phyloP scores from a whole-genome alignment of 352 stramenopile species.

The Phytophthora uliginosa region DNA sequence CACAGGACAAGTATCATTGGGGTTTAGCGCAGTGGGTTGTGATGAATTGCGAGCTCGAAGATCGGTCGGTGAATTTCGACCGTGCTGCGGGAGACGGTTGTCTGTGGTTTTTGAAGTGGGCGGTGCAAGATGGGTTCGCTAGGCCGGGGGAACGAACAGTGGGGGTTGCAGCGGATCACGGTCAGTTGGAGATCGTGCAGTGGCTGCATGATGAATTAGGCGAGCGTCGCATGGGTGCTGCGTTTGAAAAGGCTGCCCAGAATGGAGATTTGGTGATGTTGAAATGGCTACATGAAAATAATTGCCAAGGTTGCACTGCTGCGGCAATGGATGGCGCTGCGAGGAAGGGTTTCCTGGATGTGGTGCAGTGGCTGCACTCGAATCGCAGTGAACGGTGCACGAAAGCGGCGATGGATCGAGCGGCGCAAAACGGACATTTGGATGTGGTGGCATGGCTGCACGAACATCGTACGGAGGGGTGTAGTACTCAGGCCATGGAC shows the following conservation, averaged over 20 bases:
- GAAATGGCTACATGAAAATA: conserved; percentile 30
- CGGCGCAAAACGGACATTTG: conserved; percentile 29
- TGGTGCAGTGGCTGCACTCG: conserved; percentile 25
- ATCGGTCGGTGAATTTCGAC: conserved; percentile 23
- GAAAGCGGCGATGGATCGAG: conserved; percentile 29
- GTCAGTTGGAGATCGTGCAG: conserved; percentile 17
- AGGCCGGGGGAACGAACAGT: conserved; percentile 15
- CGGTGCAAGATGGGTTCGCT: conserved; percentile 1
- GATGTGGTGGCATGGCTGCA: conserved; percentile 29
- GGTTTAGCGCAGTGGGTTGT: conserved; percentile 12
- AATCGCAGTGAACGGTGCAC: conserved; percentile 29
- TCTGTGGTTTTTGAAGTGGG: conserved; percentile 27
- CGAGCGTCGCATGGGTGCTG: conserved; percentile 6
- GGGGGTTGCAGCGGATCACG: conserved; percentile 23
- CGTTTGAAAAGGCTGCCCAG: conserved; percentile 21
- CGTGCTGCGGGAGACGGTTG: conserved; percentile 17
- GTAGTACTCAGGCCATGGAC: conserved; percentile 27
- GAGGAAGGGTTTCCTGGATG: conserved; percentile 26
- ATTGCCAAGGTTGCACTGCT: conserved; percentile 22
- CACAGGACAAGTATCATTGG: conserved; percentile 22
- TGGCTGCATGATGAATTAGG: conserved; percentile 21
- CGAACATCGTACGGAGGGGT: conserved; percentile 28
- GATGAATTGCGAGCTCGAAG: conserved; percentile 21
- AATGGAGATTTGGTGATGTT: conserved; percentile 27
- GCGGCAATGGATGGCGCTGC: conserved; percentile 31